Base-by-base conservation (phyloP, 1,139 yeast genomes). In the Kazachstania sp. region DNA sequence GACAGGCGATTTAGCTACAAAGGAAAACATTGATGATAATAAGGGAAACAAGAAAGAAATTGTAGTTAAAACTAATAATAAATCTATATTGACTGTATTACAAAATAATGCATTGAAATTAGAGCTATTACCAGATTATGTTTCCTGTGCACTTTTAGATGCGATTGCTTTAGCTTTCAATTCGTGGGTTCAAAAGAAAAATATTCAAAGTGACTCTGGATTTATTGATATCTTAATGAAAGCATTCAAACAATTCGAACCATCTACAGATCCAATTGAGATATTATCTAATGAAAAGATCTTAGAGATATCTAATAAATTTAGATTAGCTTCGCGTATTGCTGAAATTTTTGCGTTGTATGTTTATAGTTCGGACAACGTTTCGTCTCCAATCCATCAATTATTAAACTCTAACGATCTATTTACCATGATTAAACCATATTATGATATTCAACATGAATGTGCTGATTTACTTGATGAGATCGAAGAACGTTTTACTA, bases 291-390 rank as follows among this genome's bases (percentile, higher is more conserved):
- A 49, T 23, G 57, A 61, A 1, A 60, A 64, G 3, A 64, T 66
- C 46, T 67, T 77, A 16, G 66, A 71, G n/a, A 65, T 70, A 15
- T 79, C 83, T 45, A 79, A 81, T 55, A 75, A 76, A 46, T 73
- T 77, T 53, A 77, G 77, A 48, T 67, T 83, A 44, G 70, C 80
- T 4, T 78, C 95, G 0, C 79, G 82, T 56, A 77, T 86, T 16
- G 77, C 86, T 4, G 92, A 85, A 55, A 80, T 87, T 9, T 71
- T 87, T 50, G 87, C 96, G 0, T 70, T 86, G 36, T 77, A 83
- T 48, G 67, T 86, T 34, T 86, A 80, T 65, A 81, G 86, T 1
- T 72, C 82, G 1, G 70, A 73, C 36, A 74, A 74, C 48, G 54
- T 57, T 64, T 61, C 47, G 59, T 71, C 67, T 59, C 16, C 74